Evolutionary conservation across 2,329 filamentous ascomycete genomes (phyloP).

Genomic region (Fonsecaea nubica): DNA sequence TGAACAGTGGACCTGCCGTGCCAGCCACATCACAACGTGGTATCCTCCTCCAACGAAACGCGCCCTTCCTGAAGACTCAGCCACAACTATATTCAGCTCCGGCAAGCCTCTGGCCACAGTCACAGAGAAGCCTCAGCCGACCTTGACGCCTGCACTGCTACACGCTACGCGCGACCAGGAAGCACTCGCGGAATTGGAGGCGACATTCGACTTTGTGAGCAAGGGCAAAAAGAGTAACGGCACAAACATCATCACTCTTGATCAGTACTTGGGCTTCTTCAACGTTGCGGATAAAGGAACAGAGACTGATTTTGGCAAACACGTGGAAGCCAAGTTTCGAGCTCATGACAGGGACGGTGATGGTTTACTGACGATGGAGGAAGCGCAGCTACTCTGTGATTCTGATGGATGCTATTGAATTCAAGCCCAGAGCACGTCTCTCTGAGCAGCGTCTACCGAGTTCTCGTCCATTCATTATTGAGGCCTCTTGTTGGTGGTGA

Average conservation of each 20-base stretch:
- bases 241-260: conserved; percentile 7
- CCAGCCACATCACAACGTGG: conserved; percentile 17
- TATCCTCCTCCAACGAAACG: conserved; percentile 14
- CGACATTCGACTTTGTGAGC: conserved; percentile 10
- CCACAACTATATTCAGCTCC: background rate
- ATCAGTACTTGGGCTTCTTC: conserved; percentile 17
- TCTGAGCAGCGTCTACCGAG: too few relatives aligned
- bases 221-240: conserved; percentile 7
- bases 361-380: conserved; percentile 10
- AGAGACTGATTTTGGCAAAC: background rate
- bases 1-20: conserved; percentile 19
- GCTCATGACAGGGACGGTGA: conserved; percentile 15
- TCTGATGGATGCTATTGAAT: conserved; percentile 8
- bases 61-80: conserved; percentile 4
- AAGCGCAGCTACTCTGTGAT: conserved; percentile 14
- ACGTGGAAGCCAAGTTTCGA: conserved; percentile 16
- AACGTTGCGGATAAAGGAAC: background rate
- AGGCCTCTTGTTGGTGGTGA: background rate
- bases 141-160: background rate
- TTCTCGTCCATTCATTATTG: background rate
- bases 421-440: background rate
- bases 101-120: background rate
- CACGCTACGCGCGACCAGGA: background rate
- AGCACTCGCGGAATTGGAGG: conserved; percentile 6
- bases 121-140: background rate